phyloP scores from a whole-genome alignment of 768 basidiomycete genomes.

The Leucosporidium scottii region DNA sequence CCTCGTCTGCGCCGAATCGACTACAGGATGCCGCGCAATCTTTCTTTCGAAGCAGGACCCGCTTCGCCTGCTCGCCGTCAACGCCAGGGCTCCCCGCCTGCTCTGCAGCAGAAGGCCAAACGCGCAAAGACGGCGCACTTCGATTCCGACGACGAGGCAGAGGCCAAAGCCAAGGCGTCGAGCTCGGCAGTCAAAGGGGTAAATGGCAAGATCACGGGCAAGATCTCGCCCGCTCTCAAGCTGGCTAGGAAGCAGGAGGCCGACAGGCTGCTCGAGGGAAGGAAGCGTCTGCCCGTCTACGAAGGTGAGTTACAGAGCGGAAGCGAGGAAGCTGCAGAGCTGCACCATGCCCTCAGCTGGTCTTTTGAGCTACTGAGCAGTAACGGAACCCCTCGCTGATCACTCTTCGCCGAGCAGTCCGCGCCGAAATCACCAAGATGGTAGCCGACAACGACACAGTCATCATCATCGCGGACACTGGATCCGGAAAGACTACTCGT shows the following conservation, averaged over 20 bases:
- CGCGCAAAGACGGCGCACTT: too few species aligned
- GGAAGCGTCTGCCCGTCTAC: conserved; percentile 64
- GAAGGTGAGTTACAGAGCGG: conserved; percentile 50
- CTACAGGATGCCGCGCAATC: too few species aligned
- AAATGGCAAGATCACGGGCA: not conserved
- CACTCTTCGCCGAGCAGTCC: conserved; percentile 48
- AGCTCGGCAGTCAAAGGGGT: too few species aligned
- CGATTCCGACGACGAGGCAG: too few species aligned
- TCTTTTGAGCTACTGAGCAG: not conserved
- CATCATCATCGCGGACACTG: conserved; percentile 90
- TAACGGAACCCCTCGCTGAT: not conserved
- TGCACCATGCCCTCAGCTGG: not conserved
- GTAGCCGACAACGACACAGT: conserved; percentile 72
- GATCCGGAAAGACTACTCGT: conserved; percentile 98
- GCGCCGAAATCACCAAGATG: conserved; percentile 64
- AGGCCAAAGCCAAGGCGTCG: too few species aligned
- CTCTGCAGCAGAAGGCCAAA: too few species aligned
- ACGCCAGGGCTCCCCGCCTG: too few species aligned
- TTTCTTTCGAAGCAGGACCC: too few species aligned
- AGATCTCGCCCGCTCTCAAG: conserved; percentile 5
- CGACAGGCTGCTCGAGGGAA: conserved; percentile 5
- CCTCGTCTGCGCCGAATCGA: too few species aligned
- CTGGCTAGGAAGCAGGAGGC: conserved; percentile 16
- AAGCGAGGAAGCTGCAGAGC: not conserved
- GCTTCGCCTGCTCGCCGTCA: too few species aligned